phyloP scores from a whole-genome alignment of 306 rosid species.

The Glycine soja region DNA sequence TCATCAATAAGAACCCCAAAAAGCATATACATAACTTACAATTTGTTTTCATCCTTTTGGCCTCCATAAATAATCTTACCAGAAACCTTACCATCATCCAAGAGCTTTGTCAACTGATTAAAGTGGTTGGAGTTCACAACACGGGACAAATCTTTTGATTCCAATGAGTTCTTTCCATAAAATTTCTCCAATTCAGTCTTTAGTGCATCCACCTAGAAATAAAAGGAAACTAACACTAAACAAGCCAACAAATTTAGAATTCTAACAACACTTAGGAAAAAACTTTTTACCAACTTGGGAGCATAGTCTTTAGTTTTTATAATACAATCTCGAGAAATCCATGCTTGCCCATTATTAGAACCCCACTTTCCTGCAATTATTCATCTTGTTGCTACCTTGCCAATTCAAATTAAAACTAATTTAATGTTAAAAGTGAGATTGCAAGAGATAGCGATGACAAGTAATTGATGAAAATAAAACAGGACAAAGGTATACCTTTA shows the following conservation, averaged over 20 bases:
- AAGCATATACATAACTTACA: slow-evolving; percentile 61
- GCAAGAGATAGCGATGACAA: slow-evolving; percentile 10
- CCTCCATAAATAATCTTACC: slow-evolving; percentile 89
- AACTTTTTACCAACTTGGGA: slow-evolving; percentile 75
- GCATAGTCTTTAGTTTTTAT: slow-evolving; percentile 83
- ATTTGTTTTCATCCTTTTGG: slow-evolving; percentile 69
- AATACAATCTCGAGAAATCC: slow-evolving; percentile 80
- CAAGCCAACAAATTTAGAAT: slow-evolving; percentile 35
- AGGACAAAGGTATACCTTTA: slow-evolving; percentile 55
- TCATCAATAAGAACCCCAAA: neutral
- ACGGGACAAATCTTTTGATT: slow-evolving; percentile 88
- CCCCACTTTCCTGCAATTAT: slow-evolving; percentile 94
- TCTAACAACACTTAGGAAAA: slow-evolving; percentile 25
- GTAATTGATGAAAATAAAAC: slow-evolving; percentile 17
- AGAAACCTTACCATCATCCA: slow-evolving; percentile 86
- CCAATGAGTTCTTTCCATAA: slow-evolving; percentile 77
- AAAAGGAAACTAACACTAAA: slow-evolving; percentile 39
- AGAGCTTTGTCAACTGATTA: slow-evolving; percentile 74
- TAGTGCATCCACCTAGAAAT: slow-evolving; percentile 72
- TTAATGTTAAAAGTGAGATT: slow-evolving; percentile 27
- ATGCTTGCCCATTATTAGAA: slow-evolving; percentile 89
- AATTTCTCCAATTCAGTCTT: slow-evolving; percentile 74
- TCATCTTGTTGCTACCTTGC: slow-evolving; percentile 74
- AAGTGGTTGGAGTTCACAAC: slow-evolving; percentile 81
- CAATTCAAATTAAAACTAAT: slow-evolving; percentile 37